These are phyloP conservation scores for Apiospora phragmitis DNA, from an alignment of 2,329 filamentous ascomycete species.

Conservation along the genomic window DNA sequence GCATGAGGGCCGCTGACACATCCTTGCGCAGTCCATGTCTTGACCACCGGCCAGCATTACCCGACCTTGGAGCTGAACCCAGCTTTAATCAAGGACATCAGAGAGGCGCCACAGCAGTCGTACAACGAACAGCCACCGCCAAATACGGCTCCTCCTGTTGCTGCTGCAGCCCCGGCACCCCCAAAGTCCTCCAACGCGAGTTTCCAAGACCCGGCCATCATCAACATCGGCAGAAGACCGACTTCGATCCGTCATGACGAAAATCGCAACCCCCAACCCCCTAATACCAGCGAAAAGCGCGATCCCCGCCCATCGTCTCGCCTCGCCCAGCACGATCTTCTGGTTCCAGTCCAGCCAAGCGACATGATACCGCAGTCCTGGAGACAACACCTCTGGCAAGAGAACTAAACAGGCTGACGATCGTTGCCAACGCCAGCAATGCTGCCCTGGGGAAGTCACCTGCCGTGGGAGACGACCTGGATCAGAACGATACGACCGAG, in stretches of 20 bases:
- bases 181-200: conserved; percentile 35
- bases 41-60: conserved; percentile 14
- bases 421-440: background rate
- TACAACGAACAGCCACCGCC: conserved; percentile 11
- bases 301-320: conserved; percentile 25
- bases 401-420: background rate
- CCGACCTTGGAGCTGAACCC: conserved; percentile 16
- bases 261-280: conserved; percentile 24
- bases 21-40: conserved; percentile 10
- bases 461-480: conserved; percentile 14
- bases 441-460: too few relatives aligned
- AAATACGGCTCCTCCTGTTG: conserved; percentile 21
- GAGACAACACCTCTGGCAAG: conserved; percentile 10
- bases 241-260: conserved; percentile 29
- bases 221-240: conserved; percentile 62
- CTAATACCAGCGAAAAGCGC: conserved; percentile 32
- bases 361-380: background rate
- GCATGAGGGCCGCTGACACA: background rate
- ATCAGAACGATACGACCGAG: conserved; percentile 19
- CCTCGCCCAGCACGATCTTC: conserved; percentile 25
- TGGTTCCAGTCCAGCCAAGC: background rate
- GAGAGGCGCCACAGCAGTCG: background rate
- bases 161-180: conserved; percentile 24
- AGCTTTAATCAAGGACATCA: conserved; percentile 28
- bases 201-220: conserved; percentile 81